Evolutionary conservation across 176 grass and related monocot species (phyloP).

Genomic region (Ensete glaucum): DNA sequence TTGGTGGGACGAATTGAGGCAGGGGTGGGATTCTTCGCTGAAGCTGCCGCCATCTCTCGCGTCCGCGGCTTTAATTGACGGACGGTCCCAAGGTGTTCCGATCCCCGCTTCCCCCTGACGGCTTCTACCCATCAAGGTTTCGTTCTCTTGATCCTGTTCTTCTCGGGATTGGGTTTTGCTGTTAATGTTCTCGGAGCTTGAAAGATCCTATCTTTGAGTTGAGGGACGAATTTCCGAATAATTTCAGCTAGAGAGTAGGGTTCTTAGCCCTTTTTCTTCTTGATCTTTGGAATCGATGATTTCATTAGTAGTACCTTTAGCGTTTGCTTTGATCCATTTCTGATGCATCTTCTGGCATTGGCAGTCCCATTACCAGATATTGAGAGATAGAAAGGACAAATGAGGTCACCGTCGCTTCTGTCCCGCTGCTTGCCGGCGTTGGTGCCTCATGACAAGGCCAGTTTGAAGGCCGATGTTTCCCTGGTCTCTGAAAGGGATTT

Average conservation of each 20-base stretch:
- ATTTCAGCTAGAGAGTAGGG: background rate
- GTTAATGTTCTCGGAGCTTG: background rate
- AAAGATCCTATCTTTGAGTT: background rate
- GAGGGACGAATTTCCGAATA: background rate
- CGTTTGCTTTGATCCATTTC: background rate
- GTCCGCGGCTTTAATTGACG: background rate
- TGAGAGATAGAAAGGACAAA: constrained; percentile 21
- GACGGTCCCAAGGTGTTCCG: background rate
- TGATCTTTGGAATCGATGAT: background rate
- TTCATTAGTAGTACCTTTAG: constrained; percentile 10
- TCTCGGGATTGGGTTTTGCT: background rate
- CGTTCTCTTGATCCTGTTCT: background rate
- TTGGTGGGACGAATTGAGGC: background rate
- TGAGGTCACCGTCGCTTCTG: constrained; percentile 66
- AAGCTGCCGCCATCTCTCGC: background rate
- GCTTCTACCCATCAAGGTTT: background rate
- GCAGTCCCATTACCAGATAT: background rate
- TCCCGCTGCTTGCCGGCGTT: constrained; percentile 69
- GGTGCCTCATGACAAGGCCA: constrained; percentile 43
- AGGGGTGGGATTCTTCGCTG: background rate
- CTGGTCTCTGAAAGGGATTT: constrained; percentile 72
- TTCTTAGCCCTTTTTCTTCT: background rate
- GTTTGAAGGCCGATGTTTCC: constrained; percentile 32
- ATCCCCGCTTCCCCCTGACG: background rate
- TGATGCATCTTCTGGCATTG: background rate